These are phyloP conservation scores for Paraphoma chrysanthemicola DNA, from an alignment of 2,329 filamentous ascomycete genomes.

Conservation along the genomic window DNA sequence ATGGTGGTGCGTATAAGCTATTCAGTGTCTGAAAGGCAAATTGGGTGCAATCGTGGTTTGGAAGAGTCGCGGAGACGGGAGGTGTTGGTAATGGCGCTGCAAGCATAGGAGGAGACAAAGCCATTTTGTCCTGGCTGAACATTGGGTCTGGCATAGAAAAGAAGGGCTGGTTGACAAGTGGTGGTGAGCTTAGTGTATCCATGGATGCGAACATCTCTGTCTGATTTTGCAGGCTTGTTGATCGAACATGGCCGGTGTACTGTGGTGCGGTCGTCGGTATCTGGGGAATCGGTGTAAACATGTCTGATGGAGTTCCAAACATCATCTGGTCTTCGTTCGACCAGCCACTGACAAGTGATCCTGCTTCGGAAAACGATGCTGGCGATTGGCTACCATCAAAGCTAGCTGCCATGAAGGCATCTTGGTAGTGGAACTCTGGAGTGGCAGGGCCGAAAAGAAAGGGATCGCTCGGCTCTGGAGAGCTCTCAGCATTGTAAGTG, in stretches of 20 bases:
- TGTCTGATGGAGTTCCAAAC: conserved; percentile 34
- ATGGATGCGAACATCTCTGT: conserved; percentile 38
- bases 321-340: conserved; percentile 42
- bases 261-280: conserved; percentile 27
- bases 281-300: conserved; percentile 36
- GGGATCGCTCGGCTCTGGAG: conserved; percentile 44
- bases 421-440: conserved; percentile 44
- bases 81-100: conserved; percentile 40
- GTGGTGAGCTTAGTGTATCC: conserved; percentile 31
- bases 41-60: conserved; percentile 44
- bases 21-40: conserved; percentile 46
- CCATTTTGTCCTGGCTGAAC: conserved; percentile 30
- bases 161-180: conserved; percentile 31
- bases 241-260: conserved; percentile 33
- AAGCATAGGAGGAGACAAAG: conserved; percentile 32
- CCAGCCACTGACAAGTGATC: conserved; percentile 37
- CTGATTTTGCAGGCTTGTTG: conserved; percentile 40
- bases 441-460: conserved; percentile 45
- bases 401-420: conserved; percentile 34
- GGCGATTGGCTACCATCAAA: conserved; percentile 45
- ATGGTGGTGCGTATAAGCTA: conserved; percentile 40
- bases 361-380: conserved; percentile 37
- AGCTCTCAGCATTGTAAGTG: conserved; percentile 41
- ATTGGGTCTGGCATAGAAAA: conserved; percentile 31
- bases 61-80: conserved; percentile 25